phyloP scores from a whole-genome alignment of 305 asterid species.

The Solanum hybrid region DNA sequence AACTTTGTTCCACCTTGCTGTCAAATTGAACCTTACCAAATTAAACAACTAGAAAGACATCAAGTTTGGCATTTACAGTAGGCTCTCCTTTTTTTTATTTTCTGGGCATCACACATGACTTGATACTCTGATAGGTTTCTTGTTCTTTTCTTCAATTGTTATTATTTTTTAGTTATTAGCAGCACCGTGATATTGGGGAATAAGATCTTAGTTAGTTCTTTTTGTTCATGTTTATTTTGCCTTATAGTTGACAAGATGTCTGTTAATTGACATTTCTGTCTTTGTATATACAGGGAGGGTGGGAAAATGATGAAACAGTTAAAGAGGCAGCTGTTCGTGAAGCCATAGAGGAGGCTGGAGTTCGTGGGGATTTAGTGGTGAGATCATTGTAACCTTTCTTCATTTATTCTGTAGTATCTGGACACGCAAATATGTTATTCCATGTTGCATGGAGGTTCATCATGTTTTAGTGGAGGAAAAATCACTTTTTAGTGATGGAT shows the following conservation, averaged over 20 bases:
- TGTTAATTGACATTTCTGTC: neutral
- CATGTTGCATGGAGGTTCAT: neutral
- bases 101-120: neutral
- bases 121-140: neutral
- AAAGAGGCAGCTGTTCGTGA: constrained; percentile 87
- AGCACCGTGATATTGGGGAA: neutral
- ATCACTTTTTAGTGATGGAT: neutral
- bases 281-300: constrained; percentile 58
- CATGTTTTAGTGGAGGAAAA: neutral
- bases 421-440: neutral
- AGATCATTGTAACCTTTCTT: constrained; percentile 1
- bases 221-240: neutral
- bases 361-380: constrained; percentile 77
- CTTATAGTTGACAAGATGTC: neutral
- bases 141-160: neutral
- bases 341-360: constrained; percentile 95
- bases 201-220: neutral
- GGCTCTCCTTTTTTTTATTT: neutral
- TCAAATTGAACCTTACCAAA: neutral
- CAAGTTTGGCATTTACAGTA: neutral
- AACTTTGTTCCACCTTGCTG: neutral
- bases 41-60: neutral
- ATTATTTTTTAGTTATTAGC: neutral
- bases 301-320: constrained; percentile 95
- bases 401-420: neutral